These are phyloP conservation scores for Kodamaea alishanica DNA, from an alignment of 1,139 yeast species.

Conservation along the genomic window DNA sequence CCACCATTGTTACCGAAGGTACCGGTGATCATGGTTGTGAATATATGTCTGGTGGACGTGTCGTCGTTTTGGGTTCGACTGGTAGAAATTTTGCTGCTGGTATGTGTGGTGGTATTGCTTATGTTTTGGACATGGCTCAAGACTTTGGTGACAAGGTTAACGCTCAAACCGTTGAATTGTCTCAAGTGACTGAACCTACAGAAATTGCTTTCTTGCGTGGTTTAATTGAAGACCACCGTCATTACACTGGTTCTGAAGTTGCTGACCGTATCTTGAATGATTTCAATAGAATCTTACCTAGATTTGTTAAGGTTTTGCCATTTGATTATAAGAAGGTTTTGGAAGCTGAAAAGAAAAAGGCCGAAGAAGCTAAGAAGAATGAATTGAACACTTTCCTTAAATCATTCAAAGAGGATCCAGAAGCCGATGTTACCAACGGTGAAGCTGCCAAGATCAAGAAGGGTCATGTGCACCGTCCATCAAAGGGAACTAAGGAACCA, in stretches of 20 bases:
- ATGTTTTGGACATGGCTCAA: slow-evolving; percentile 92
- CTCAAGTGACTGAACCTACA: slow-evolving; percentile 74
- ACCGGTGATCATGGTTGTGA: slow-evolving; percentile 99
- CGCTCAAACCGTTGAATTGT: slow-evolving; percentile 75
- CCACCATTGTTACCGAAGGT: slow-evolving; percentile 94
- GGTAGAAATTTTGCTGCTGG: slow-evolving; percentile 98
- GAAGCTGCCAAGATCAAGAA: slow-evolving; percentile 57
- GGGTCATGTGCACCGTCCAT: slow-evolving; percentile 40
- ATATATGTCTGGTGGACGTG: slow-evolving; percentile 99
- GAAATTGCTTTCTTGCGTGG: slow-evolving; percentile 95
- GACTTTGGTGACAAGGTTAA: slow-evolving; percentile 83
- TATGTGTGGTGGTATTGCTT: slow-evolving; percentile 99
- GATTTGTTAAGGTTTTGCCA: slow-evolving; percentile 93
- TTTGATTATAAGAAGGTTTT: slow-evolving; percentile 86
- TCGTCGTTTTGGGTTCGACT: slow-evolving; percentile 84
- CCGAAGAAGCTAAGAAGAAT: slow-evolving; percentile 64
- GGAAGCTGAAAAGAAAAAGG: slow-evolving; percentile 69
- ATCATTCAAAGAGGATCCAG: slow-evolving; percentile 74
- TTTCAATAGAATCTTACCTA: slow-evolving; percentile 82
- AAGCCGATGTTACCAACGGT: slow-evolving; percentile 84
- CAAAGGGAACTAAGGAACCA: slow-evolving; percentile 59
- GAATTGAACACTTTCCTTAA: slow-evolving; percentile 57
- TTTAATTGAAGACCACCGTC: slow-evolving; percentile 90
- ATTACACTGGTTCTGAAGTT: slow-evolving; percentile 87
- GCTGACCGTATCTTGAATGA: slow-evolving; percentile 80